Conservation (phyloP, 768 basidiomycete genomes). For the Suillus americanus region DNA sequence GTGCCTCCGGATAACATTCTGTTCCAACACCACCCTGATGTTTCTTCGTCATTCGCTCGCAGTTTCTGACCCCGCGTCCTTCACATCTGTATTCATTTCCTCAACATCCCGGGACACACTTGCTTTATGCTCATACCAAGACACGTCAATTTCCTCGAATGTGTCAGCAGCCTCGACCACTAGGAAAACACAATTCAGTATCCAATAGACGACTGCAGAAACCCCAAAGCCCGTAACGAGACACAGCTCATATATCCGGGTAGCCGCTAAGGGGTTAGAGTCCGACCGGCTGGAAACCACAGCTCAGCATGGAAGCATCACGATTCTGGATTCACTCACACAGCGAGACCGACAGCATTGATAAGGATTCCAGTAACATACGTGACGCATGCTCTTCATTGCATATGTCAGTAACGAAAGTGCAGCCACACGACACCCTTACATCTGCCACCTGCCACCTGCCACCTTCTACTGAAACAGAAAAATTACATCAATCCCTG, state of each 20-base stretch:
- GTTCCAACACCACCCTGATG: too few species aligned
- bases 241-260: constrained; percentile 69
- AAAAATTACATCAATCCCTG: too few species aligned
- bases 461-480: too few species aligned
- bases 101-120: neutral
- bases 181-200: constrained; percentile 59
- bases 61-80: neutral
- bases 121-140: constrained; percentile 19
- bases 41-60: neutral
- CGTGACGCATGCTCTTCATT: constrained; percentile 55
- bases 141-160: constrained; percentile 60
- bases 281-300: constrained; percentile 44
- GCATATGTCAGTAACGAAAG: neutral
- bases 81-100: neutral
- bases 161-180: constrained; percentile 46
- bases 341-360: constrained; percentile 80
- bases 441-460: too few species aligned
- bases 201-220: constrained; percentile 62
- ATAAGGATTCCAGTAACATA: constrained; percentile 76
- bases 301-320: neutral
- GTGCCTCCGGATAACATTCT: too few species aligned
- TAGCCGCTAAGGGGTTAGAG: constrained; percentile 65
- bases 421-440: too few species aligned
- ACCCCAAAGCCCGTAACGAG: constrained; percentile 85
- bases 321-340: constrained; percentile 41